Evolutionary conservation across 345 rosid genomes (phyloP).

Genomic region (Hibiscus tridactylites): DNA sequence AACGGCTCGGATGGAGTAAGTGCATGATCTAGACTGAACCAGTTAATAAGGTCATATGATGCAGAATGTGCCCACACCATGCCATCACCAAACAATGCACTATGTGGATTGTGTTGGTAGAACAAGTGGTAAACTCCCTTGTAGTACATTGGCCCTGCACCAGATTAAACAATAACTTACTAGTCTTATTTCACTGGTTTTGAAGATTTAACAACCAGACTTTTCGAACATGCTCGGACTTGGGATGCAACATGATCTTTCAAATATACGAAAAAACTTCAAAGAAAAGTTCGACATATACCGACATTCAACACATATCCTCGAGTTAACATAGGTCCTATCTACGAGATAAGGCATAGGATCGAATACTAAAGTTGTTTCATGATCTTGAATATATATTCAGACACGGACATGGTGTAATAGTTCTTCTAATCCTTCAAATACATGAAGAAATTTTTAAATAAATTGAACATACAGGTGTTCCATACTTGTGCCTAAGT

Average conservation of each 20-base stretch:
- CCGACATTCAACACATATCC: no score
- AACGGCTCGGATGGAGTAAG: slow-evolving; percentile 42
- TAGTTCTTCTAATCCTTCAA: neutral
- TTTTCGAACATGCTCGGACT: neutral
- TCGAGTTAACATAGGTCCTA: no score
- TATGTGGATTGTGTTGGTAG: slow-evolving; percentile 25
- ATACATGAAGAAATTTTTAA: no score
- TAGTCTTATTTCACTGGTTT: neutral
- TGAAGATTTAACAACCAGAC: neutral
- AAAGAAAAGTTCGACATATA: neutral
- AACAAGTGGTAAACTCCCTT: slow-evolving; percentile 50
- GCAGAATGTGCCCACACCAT: no score
- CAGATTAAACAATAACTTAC: slow-evolving; percentile 2
- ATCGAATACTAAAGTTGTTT: no score
- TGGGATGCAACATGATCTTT: neutral
- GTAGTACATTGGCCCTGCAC: slow-evolving; percentile 65
- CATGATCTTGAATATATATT: no score
- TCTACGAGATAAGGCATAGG: no score
- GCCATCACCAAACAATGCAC: no score
- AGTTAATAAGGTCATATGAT: no score
- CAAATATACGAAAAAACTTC: neutral
- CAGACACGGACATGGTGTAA: no score
- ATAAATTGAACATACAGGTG: no score
- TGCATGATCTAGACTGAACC: slow-evolving; percentile 19
- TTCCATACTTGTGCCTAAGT: no score